Percentiles rank a stretch among this genome's conserved stretches.
Conservation (phyloP, 306 rosid genomes). For the Inga leiocalycina region DNA sequence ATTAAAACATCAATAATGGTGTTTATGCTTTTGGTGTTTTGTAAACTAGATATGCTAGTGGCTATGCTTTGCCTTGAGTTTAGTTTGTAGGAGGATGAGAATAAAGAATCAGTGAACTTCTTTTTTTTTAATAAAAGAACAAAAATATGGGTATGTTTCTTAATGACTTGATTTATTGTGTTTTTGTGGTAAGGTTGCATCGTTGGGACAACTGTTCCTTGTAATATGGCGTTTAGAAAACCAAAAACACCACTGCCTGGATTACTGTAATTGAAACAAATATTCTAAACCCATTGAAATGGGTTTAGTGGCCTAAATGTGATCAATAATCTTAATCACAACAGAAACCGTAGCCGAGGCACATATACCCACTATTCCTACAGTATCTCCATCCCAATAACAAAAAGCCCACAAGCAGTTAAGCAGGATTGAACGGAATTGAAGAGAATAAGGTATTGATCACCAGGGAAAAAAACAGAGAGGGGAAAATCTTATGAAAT, state of each 20-base stretch:
- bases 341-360: not conserved
- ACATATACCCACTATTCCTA: not conserved
- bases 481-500: not conserved
- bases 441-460: not conserved
- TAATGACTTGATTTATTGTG: not conserved
- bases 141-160: not conserved
- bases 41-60: not conserved
- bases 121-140: not conserved
- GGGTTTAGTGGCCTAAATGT: not conserved
- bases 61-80: not conserved
- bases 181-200: not conserved
- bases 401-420: not conserved
- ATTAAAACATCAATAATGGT: not conserved
- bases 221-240: not conserved
- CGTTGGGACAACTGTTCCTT: not conserved
- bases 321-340: not conserved
- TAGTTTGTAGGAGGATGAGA: not conserved
- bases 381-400: not conserved
- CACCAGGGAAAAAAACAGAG: not conserved
- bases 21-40: not conserved
- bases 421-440: not conserved
- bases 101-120: not conserved
- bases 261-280: no score
- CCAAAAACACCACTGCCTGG: not conserved
- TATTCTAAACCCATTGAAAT: not conserved